Conservation (phyloP, 2,329 filamentous ascomycete genomes). For the Trichophyton verrucosum region DNA sequence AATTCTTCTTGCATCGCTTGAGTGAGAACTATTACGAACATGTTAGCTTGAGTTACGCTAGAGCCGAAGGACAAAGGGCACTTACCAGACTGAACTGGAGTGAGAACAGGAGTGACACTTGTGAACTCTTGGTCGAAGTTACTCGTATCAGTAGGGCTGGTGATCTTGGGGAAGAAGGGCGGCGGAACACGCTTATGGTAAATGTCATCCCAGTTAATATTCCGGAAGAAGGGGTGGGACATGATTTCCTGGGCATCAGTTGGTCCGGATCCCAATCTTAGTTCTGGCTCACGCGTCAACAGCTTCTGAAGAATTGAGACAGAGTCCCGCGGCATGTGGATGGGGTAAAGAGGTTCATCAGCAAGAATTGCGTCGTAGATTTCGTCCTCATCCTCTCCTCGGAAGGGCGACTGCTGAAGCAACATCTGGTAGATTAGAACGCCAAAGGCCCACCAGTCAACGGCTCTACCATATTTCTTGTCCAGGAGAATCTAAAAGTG, state of each 20-base stretch:
- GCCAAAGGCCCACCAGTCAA: constrained; percentile 99
- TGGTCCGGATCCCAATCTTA: constrained; percentile 82
- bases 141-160: constrained; percentile 91
- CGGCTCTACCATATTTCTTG: constrained; percentile 94
- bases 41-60: constrained; percentile 9
- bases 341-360: constrained; percentile 93
- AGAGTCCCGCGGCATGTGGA: constrained; percentile 96
- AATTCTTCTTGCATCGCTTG: constrained; percentile 99
- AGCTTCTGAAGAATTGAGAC: constrained; percentile 97
- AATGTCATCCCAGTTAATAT: constrained; percentile 97
- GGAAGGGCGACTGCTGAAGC: constrained; percentile 94
- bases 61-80: constrained; percentile 14
- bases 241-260: constrained; percentile 98
- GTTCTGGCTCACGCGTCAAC: constrained; percentile 84
- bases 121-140: constrained; percentile 99
- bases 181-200: constrained; percentile 87
- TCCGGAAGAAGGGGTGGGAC: constrained; percentile 96
- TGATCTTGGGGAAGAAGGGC: constrained; percentile 82
- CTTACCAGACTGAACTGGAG: constrained; percentile 92
- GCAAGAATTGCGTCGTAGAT: constrained; percentile 98
- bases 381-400: constrained; percentile 96
- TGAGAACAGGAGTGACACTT: constrained; percentile 92
- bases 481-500: constrained; percentile 68
- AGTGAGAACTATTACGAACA: constrained; percentile 57
- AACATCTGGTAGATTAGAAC: constrained; percentile 99